phyloP scores from a whole-genome alignment of 2,329 filamentous ascomycete genomes.

The Colletotrichum eleusines region DNA sequence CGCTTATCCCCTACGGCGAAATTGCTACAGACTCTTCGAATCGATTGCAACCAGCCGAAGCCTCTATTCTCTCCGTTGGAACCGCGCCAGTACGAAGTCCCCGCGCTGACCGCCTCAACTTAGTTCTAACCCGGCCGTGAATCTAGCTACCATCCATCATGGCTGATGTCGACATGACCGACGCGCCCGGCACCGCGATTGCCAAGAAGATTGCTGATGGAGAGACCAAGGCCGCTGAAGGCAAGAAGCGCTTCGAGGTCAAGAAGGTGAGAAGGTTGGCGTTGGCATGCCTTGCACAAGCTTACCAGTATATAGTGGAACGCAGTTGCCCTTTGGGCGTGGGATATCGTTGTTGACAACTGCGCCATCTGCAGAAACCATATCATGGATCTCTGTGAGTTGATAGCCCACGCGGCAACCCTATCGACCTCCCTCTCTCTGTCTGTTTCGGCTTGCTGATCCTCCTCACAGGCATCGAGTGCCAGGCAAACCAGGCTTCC shows the following conservation, averaged over 20 bases:
- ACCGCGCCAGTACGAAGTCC: not conserved
- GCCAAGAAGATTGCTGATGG: slow-evolving; percentile 66
- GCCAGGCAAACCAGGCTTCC: slow-evolving; percentile 97
- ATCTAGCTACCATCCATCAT: slow-evolving; percentile 61
- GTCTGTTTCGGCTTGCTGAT: slow-evolving; percentile 1
- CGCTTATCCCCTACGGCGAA: not conserved
- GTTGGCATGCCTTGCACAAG: not conserved
- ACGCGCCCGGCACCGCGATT: slow-evolving; percentile 72
- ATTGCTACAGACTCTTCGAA: not conserved
- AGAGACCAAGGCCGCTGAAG: slow-evolving; percentile 68
- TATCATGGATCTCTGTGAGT: slow-evolving; percentile 97
- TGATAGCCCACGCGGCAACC: no score
- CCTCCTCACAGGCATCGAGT: slow-evolving; percentile 81
- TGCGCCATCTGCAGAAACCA: slow-evolving; percentile 99
- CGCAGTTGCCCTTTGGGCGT: slow-evolving; percentile 96
- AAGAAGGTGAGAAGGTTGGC: slow-evolving; percentile 80
- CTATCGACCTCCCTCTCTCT: not conserved
- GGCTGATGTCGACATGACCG: slow-evolving; percentile 98
- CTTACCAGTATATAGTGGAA: slow-evolving; percentile 79
- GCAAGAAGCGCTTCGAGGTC: slow-evolving; percentile 96
- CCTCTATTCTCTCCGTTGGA: not conserved
- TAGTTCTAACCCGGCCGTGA: slow-evolving; percentile 1
- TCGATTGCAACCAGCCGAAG: not conserved
- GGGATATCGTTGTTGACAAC: slow-evolving; percentile 99
- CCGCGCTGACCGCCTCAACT: slow-evolving; percentile 4